Evolutionary conservation across 148 eudicot genomes (phyloP).

Genomic region (Selenicereus undatus): DNA sequence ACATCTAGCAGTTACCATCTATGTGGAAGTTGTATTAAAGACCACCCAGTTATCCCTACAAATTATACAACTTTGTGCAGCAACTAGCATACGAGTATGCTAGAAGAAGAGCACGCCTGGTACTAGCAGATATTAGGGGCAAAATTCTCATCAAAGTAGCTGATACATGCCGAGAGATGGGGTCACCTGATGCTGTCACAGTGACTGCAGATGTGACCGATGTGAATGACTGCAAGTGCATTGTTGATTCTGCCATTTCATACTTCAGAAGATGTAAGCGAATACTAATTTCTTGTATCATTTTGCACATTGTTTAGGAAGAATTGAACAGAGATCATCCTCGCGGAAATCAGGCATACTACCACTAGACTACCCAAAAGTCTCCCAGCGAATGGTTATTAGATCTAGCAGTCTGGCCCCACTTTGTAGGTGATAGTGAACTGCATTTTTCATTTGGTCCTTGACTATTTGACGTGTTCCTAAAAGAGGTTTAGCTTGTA

Average conservation of each 20-base stretch:
- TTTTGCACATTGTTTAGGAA: neutral
- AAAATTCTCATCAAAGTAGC: conserved; percentile 27
- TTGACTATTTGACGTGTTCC: too few relatives aligned
- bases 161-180: conserved; percentile 18
- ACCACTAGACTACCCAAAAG: too few relatives aligned
- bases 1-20: too few relatives aligned
- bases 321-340: too few relatives aligned
- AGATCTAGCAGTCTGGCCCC: too few relatives aligned
- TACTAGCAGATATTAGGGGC: conserved; percentile 26
- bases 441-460: too few relatives aligned
- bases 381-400: too few relatives aligned
- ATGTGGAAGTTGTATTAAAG: too few relatives aligned
- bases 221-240: conserved; percentile 26
- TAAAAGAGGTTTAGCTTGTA: too few relatives aligned
- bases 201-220: conserved; percentile 32
- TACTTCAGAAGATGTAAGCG: conserved; percentile 25
- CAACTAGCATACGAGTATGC: conserved; percentile 57
- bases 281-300: neutral
- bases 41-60: neutral
- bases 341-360: too few relatives aligned
- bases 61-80: conserved; percentile 1
- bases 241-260: conserved; percentile 19
- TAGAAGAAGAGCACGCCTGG: conserved; percentile 42
- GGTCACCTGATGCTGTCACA: conserved; percentile 27
- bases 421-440: too few relatives aligned